Percentiles rank a stretch among this genome's conserved stretches.
These are phyloP conservation scores for Solanum verrucosum DNA, from an alignment of 257 asterid genomes.

Conservation along the genomic window DNA sequence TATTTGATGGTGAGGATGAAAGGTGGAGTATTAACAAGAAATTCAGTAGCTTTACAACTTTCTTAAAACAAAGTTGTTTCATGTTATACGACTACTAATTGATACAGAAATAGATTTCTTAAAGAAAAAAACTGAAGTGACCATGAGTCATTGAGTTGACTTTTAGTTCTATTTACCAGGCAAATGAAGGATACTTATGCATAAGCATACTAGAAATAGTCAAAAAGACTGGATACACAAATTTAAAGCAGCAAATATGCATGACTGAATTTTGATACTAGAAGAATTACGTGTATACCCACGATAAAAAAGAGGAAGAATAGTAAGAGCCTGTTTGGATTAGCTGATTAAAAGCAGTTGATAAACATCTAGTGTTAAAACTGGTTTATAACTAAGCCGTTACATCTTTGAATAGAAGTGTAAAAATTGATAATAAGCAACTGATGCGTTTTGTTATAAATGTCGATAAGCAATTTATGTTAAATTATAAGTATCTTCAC, in stretches of 20 bases:
- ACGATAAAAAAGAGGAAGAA: neutral
- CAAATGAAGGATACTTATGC: neutral
- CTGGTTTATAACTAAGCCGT: neutral
- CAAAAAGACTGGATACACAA: neutral
- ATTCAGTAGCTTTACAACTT: neutral
- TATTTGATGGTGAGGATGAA: neutral
- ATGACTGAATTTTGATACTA: neutral
- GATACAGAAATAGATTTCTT: neutral
- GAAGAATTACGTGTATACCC: neutral
- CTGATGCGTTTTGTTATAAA: neutral
- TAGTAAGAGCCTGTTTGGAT: neutral
- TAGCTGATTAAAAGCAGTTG: neutral
- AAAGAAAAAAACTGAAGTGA: neutral
- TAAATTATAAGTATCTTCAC: neutral
- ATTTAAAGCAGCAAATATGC: neutral
- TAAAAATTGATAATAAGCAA: neutral
- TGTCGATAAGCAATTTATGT: neutral
- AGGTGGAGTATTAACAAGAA: neutral
- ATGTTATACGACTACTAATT: neutral
- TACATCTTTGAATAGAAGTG: neutral
- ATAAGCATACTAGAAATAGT: neutral
- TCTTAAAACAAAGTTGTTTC: neutral
- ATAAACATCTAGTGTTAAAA: neutral
- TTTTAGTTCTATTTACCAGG: neutral
- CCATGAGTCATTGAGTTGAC: neutral